A percentile compares a stretch with the other conserved stretches of the same genome.
Evolutionary conservation across 1,284 basidiomycete genomes (phyloP).

Genomic region (Austroboletus novae-zelandiae): DNA sequence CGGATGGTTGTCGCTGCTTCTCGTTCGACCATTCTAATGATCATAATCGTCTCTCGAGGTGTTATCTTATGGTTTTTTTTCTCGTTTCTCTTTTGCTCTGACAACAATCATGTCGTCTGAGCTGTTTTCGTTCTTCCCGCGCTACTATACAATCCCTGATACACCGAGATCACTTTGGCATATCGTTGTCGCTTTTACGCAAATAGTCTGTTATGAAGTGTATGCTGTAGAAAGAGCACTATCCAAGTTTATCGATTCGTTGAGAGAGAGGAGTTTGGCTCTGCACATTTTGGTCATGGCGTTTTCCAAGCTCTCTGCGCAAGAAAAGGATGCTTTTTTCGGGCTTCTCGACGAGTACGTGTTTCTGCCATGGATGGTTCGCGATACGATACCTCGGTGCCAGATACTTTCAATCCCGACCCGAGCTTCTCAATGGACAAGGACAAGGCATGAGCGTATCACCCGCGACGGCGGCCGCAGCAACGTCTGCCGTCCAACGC

Average conservation of each 20-base stretch:
- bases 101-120: constrained; percentile 1
- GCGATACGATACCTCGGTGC: neutral
- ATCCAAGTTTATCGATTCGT: constrained; percentile 2
- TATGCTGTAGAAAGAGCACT: constrained; percentile 27
- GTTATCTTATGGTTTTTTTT: constrained; percentile 17
- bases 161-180: constrained; percentile 8
- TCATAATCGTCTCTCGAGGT: constrained; percentile 22
- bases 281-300: constrained; percentile 46
- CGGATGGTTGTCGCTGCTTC: constrained; percentile 17
- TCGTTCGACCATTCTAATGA: constrained; percentile 20
- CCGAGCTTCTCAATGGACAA: constrained; percentile 48
- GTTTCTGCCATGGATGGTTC: neutral
- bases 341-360: constrained; percentile 72
- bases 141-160: constrained; percentile 22
- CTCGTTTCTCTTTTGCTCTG: constrained; percentile 5
- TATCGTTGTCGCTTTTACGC: constrained; percentile 17
- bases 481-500: constrained; percentile 44
- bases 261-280: neutral
- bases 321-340: constrained; percentile 80
- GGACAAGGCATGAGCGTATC: constrained; percentile 15
- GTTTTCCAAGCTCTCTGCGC: constrained; percentile 58
- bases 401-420: constrained; percentile 77
- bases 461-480: constrained; percentile 28
- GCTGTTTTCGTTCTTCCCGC: neutral
- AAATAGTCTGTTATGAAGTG: constrained; percentile 27